Percentiles rank a stretch among this genome's conserved stretches.
phyloP scores from a whole-genome alignment of 2,329 filamentous ascomycete genomes.

The Phyllosticta citrichinensis region DNA sequence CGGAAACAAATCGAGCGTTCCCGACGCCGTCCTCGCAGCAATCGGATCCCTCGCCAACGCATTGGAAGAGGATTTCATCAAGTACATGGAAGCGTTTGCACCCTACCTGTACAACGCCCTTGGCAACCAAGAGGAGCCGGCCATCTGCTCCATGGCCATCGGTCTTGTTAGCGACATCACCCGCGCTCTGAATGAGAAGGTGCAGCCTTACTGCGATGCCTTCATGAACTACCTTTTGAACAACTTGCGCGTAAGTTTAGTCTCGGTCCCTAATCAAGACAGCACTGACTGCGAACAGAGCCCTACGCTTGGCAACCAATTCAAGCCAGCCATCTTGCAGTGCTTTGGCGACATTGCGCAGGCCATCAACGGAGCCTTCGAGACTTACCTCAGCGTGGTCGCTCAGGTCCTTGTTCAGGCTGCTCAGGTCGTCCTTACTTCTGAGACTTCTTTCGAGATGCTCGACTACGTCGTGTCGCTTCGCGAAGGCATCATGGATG shows the following conservation, averaged over 20 bases:
- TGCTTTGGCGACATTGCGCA: slow-evolving; percentile 97
- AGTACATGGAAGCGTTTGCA: slow-evolving; percentile 94
- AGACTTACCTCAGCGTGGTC: slow-evolving; percentile 85
- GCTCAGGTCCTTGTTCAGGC: slow-evolving; percentile 92
- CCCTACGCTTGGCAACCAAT: slow-evolving; percentile 80
- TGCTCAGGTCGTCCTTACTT: slow-evolving; percentile 65
- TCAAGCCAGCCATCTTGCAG: slow-evolving; percentile 95
- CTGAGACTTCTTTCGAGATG: slow-evolving; percentile 86
- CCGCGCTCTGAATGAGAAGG: slow-evolving; percentile 77
- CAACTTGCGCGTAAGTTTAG: slow-evolving; percentile 54
- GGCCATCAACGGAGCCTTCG: slow-evolving; percentile 83
- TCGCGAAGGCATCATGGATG: slow-evolving; percentile 96
- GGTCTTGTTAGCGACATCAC: slow-evolving; percentile 95
- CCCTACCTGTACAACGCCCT: slow-evolving; percentile 91
- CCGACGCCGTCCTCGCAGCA: slow-evolving; percentile 85
- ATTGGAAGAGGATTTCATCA: slow-evolving; percentile 83
- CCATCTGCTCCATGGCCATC: slow-evolving; percentile 92
- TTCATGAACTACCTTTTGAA: slow-evolving; percentile 98
- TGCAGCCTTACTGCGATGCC: slow-evolving; percentile 88
- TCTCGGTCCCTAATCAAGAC: not conserved
- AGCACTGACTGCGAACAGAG: slow-evolving; percentile 36
- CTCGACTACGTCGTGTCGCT: slow-evolving; percentile 92
- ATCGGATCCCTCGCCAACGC: slow-evolving; percentile 87
- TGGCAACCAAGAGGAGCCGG: slow-evolving; percentile 89
- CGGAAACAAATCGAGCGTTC: slow-evolving; percentile 81